These are phyloP conservation scores for Leishmania lainsoni DNA, from an alignment of 208 protist species.

Conservation along the genomic window DNA sequence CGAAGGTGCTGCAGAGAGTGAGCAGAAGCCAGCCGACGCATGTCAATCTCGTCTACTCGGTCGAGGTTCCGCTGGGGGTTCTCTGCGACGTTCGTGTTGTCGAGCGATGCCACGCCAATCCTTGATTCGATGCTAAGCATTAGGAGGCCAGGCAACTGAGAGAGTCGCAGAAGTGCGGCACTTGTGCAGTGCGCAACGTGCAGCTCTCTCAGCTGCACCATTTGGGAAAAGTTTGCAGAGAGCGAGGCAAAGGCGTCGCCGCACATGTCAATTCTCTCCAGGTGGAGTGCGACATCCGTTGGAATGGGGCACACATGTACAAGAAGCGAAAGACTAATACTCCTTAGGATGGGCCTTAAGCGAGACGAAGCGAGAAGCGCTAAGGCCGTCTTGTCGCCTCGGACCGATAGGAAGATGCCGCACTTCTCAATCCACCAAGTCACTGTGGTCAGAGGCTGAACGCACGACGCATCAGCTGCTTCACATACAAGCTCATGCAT, in stretches of 20 bases:
- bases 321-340: constrained; percentile 7
- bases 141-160: background rate
- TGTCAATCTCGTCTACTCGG: constrained; percentile 4
- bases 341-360: background rate
- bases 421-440: constrained; percentile 20
- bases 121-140: constrained; percentile 3
- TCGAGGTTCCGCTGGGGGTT: background rate
- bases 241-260: constrained; percentile 14
- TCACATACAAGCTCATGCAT: constrained; percentile 9
- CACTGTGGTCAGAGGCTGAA: background rate
- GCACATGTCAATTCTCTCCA: constrained; percentile 11
- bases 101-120: background rate
- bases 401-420: background rate
- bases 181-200: constrained; percentile 10
- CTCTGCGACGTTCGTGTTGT: background rate
- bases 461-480: background rate
- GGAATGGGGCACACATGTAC: constrained; percentile 7
- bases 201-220: constrained; percentile 10
- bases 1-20: background rate
- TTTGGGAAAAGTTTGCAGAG: background rate
- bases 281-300: background rate
- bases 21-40: constrained; percentile 7
- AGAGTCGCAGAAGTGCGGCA: background rate
- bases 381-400: background rate
- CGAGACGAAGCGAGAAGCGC: background rate